Evolutionary conservation across 169 alveolate genomes (phyloP), one percentile per base, ranked within the genome.

Genomic region (Toxoplasma gondii): DNA sequence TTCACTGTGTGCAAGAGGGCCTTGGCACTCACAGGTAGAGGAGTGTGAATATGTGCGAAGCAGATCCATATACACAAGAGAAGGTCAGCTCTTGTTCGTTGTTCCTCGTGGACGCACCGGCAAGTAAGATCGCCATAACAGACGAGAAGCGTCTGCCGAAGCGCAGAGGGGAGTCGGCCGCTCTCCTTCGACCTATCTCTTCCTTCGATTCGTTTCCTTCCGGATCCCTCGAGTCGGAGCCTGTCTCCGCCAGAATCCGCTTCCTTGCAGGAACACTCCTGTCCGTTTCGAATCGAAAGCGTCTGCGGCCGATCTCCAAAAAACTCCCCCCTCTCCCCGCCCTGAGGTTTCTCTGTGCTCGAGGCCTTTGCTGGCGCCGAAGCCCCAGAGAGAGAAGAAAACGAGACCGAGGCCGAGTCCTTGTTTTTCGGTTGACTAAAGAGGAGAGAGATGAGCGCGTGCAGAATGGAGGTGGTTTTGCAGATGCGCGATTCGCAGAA

Each of bases 61-160:
- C 44, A 74, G 45, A 36, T 22, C 49, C 49, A 10, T 17, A 7
- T 74, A n/a, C 31, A n/a, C n/a, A n/a, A n/a, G 12, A 17, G 22
- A 31, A 12, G 84, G 24, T 17, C 7, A 1, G 1, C 16, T 19
- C 9, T 74, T 31, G 17, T 31, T 4, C 84, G n/a, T 17, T n/a
- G 19, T 34, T 7, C 82, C 84, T 74, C 45, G 17, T 74, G 22
- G 1, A n/a, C 92, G 17, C 12, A 86, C 92, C 92, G 70, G 45
- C 92, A 86, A 24, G 92, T 86, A 1, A 86, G 92, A 53, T 86
- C 92, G 19, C 80, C 92, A 45, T 49, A 86, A 80, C 92, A 86
- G 34, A 86, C 45, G 49, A 86, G 80, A 24, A 86, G 70, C 39
- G 92, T 53, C 34, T 86, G 81, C 7, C 80, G 39, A 1, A 86